Base-by-base conservation (phyloP, 106 monocot genomes). In the Dendrobium catenatum region DNA sequence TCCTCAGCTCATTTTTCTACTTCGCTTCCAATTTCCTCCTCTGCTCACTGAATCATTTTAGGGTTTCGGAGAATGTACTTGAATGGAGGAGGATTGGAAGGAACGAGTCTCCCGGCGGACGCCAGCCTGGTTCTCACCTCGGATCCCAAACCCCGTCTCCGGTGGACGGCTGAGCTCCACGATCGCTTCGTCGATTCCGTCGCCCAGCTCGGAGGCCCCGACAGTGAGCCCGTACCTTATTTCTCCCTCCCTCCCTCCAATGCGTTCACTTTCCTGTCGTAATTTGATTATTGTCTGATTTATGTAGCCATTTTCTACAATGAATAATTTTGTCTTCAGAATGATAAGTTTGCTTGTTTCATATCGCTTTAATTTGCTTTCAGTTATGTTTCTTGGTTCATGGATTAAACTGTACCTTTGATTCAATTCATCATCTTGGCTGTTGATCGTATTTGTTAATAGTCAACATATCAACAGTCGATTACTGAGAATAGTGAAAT, bases 111-210 rank as follows among this genome's bases (percentile, higher is more conserved):
- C 22, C 48, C 20, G n/a, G 59, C 59, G 20, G 81, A 81, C 55
- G 81, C 73, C 26, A 81, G 81, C 41, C 75, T 81, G 1, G 81
- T 75, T 3, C 51, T 81, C 56, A 81, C 56, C 22, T 37, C 73
- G 31, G 93, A 93, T 58, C 90, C 90, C 37, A 93, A 90, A 81
- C 93, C 93, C 2, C 83, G 93, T 19, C 88, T 93, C 59, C 86
- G 93, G 24, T 93, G 93, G 93, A 90, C 93, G 22, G 79, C 88
- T 41, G 90, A 93, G 66, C 90, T 93, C 66, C 93, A 93, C 49
- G 90, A 90, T 48, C 88, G 90, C 58, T 93, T 93, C 68, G 90
- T 93, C 22, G 90, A 93, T 74, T 90, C 93, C 72, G 93, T 93
- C 66, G 75, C 83, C 6, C 88, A 93, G 81, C 90, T 93, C 37